Evolutionary conservation across 305 asterid species (phyloP), one percentile per base, ranked within the genome.

Genomic region (Andrographis paniculata): DNA sequence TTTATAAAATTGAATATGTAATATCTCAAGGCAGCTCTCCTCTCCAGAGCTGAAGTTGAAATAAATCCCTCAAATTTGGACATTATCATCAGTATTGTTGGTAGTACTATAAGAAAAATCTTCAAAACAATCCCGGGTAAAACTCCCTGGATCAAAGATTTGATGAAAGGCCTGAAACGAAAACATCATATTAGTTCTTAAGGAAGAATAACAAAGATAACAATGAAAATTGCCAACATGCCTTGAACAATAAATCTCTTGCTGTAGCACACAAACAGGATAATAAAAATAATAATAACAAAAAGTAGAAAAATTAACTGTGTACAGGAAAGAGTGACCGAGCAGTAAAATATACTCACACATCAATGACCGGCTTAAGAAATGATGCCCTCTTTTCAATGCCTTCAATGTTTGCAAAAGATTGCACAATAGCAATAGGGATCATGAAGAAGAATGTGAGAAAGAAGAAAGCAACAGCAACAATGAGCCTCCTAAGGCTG

Each of bases 61-160:
- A 78, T 61, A 58, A 71, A 78, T 10, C 98, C 98, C 68, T 89
- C 98, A 22, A 89, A 72, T 73, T 75, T 86, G 42, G 98, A 77
- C 98, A 89, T 82, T 17, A 73, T 62, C 94, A 82, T 89, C 62
- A 89, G 73, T 55, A 89, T 76, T 6, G 77, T 53, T 12, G 98
- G 98, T 45, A 89, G 84, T 27, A 89, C 54, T 46, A 82, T 74
- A 59, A 89, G 94, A 70, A 89, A 89, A 44, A 89, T 74, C 77
- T 89, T 89, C 77, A 89, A 69, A 51, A 88, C 96, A 66, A 89
- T 73, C 53, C 98, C 98, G 23, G 98, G 96, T 19, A 89, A 69
- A 60, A 89, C 70, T 28, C 98, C 98, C 69, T 82, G 92, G 59
- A 89, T 78, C 33, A 89, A 73, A 51, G 95, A 65, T 82, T 86